Base-by-base conservation (phyloP, 2,329 filamentous ascomycete genomes). In the Domatiomyces catenatus region DNA sequence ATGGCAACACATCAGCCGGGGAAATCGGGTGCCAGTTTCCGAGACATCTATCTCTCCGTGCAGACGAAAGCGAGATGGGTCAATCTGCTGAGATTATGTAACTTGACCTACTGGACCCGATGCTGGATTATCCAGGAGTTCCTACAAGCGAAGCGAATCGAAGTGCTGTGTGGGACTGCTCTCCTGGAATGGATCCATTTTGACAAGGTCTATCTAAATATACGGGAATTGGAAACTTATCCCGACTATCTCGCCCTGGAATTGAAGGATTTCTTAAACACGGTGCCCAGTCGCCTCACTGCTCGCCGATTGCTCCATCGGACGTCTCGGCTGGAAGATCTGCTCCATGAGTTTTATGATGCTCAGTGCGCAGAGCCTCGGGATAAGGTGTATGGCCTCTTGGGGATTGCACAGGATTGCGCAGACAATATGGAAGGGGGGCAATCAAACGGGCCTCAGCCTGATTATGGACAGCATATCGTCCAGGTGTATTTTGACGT, bases 121-220 rank as follows among this genome's bases (percentile, higher is more conserved):
- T 49, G 55, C 18, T 61, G 59, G 58, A 57, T 61, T 44, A 57
- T 61, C 8, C 59, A 61, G 48, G 59, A 61, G 48, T 60, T 60
- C 45, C 44, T 58, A 10, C 53, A 57, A 46, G 58, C 54, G 22
- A 51, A 50, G 49, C 28, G 47, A 7, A 45, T 61, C 44, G 48
- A 59, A 44, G 52, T 59, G 7, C 32, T 54, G 8, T 56, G 56
- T 24, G 58, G 59, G 20, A 69, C 65, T 3, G 66, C 68, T 48
- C 69, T 66, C 65, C 64, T 67, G 4, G 61, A 65, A 18, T 68
- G 66, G 58, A 65, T 62, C 2, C 63, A 65, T 52, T 70, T 69
- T 50, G 67, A 65, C 7, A 70, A 63, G 4, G 63, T 66, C 0
- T 64, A 70, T 22, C 65, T 50, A 28, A 18, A 44, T 26, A 39